Evolutionary conservation across 495 filamentous ascomycete genomes (phyloP), one percentile per base, ranked within the genome.

Genomic region (Aspergillus haitiensis): DNA sequence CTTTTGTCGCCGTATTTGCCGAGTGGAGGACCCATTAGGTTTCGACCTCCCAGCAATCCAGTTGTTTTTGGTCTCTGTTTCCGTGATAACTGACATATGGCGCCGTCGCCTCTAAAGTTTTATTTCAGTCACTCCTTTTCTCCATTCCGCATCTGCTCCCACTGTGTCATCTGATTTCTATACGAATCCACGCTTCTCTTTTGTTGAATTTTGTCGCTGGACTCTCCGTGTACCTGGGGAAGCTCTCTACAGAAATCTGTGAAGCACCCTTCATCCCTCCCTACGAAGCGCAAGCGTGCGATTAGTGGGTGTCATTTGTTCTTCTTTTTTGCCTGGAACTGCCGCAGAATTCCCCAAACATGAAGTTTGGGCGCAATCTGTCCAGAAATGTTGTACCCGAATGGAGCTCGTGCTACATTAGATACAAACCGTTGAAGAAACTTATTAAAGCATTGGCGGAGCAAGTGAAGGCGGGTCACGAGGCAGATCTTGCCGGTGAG

Each of bases 361-460:
- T 93, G 90, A 93, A 93, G 78, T 93, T 93, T 67, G 88, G 89
- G 52, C 84, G 82, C 75, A 90, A 86, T 77, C 82, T 98, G 52
- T 81, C 92, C 11, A 88, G 93, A 42, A 96, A 97, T 70, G 92
- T 97, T 69, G 94, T 98, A 56, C 94, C 94, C 10, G 94, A 98
- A 75, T 98, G 93, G 93, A 89, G 93, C 56, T 75, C 86, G 36
- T 86, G 82, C 15, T 98, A 98, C 68, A 96, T 98, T 77, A 88
- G 96, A 70, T 98, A 98, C 81, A 98, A 97, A 72, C 84, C 87
- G 39, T 76, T 98, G 68, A 98, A 98, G 78, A 93, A 94, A 79
- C 82, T 96, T 46, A 91, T 98, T 73, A 97, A 95, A 73, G 81
- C 86, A 5, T 86, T 85, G 12, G 80, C 83, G 21, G 82, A 79